Percentiles rank a stretch among this genome's conserved stretches.
These are phyloP conservation scores for Angomonas deanei DNA, from an alignment of 208 protist genomes.

Conservation along the genomic window DNA sequence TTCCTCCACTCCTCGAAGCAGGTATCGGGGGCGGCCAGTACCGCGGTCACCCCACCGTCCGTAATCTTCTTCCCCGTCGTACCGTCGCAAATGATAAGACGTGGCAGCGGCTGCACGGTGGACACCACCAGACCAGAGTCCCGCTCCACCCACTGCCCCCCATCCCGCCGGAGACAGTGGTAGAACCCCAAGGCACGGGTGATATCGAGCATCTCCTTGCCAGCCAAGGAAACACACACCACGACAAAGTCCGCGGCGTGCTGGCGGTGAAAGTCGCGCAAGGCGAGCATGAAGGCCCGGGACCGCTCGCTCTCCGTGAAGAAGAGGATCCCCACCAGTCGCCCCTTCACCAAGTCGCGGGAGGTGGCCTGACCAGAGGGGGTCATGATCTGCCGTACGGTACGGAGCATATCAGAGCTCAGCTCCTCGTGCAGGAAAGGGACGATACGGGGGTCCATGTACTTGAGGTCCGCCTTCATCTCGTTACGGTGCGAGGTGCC, in stretches of 20 bases:
- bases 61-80: slow-evolving; percentile 56
- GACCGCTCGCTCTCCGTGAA: slow-evolving; percentile 74
- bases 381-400: slow-evolving; percentile 33
- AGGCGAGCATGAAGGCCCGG: slow-evolving; percentile 52
- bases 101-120: slow-evolving; percentile 45
- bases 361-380: slow-evolving; percentile 41
- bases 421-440: slow-evolving; percentile 59
- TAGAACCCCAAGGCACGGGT: slow-evolving; percentile 71
- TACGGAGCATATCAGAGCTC: slow-evolving; percentile 66
- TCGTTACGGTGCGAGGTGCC: slow-evolving; percentile 44
- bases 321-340: slow-evolving; percentile 72
- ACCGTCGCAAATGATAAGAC: slow-evolving; percentile 60
- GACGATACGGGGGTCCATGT: slow-evolving; percentile 55
- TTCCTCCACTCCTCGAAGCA: slow-evolving; percentile 59
- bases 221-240: slow-evolving; percentile 52
- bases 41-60: slow-evolving; percentile 58
- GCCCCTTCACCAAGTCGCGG: slow-evolving; percentile 55
- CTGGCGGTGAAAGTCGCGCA: slow-evolving; percentile 38
- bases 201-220: slow-evolving; percentile 66
- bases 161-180: slow-evolving; percentile 68
- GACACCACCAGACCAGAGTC: slow-evolving; percentile 54
- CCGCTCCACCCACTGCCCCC: slow-evolving; percentile 63
- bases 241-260: slow-evolving; percentile 72
- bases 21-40: slow-evolving; percentile 46
- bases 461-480: slow-evolving; percentile 68